A percentile compares a stretch with the other conserved stretches of the same genome.
These are phyloP conservation scores for Cunninghamia lanceolata DNA, from an alignment of 75 land plant genomes.

Conservation along the genomic window DNA sequence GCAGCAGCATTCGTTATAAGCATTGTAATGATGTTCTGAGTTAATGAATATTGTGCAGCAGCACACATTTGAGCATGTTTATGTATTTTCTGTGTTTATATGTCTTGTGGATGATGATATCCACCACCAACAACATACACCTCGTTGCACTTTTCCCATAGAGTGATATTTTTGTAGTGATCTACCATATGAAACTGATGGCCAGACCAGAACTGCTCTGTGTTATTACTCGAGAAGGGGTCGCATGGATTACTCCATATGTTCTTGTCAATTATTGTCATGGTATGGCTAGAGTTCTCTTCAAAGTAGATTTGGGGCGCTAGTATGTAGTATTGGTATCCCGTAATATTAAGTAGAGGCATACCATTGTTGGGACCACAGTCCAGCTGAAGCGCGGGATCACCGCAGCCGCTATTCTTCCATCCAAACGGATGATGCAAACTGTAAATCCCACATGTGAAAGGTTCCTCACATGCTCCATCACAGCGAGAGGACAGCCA, in stretches of 20 bases:
- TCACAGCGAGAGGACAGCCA: no score
- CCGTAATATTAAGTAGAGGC: neutral
- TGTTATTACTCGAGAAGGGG: neutral
- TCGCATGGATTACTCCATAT: neutral
- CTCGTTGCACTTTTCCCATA: neutral
- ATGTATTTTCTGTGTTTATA: no score
- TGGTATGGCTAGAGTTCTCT: neutral
- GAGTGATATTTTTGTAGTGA: neutral
- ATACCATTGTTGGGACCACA: neutral
- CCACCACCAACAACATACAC: no score
- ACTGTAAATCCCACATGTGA: no score
- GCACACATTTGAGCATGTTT: no score
- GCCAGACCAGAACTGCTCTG: neutral
- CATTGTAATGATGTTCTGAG: no score
- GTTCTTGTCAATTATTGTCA: neutral
- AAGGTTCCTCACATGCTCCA: no score
- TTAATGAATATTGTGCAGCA: no score
- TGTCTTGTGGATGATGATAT: no score
- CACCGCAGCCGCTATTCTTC: neutral
- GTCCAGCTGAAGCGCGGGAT: neutral
- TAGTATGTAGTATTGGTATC: neutral
- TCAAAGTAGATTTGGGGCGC: no score
- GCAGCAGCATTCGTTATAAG: no score
- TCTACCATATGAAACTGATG: neutral
- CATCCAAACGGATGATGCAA: neutral